A percentile compares a stretch with the other conserved stretches of the same genome.
phyloP scores from a whole-genome alignment of 176 grass and related monocot genomes.

The Alloteropsis semialata region DNA sequence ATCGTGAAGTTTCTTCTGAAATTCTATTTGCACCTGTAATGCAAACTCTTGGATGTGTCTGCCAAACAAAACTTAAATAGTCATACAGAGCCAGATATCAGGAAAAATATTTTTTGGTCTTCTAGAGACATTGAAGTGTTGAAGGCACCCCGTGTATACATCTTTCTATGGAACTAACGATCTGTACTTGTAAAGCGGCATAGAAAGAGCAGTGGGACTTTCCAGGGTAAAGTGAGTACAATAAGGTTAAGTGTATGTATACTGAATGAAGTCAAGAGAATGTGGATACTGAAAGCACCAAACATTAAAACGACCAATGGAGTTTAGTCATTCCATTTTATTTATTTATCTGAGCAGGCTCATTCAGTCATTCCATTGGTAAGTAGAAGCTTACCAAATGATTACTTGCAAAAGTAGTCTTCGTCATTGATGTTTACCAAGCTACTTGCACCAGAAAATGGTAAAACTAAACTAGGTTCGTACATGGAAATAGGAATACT shows the following conservation, averaged over 20 bases:
- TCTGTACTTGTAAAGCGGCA: not conserved
- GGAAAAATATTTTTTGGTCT: not conserved
- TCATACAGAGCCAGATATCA: not conserved
- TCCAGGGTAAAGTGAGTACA: not conserved
- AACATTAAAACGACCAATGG: not conserved
- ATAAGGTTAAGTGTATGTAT: not conserved
- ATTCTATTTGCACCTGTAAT: not conserved
- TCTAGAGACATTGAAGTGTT: not conserved
- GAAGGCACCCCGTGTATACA: no score
- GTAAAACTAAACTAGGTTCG: not conserved
- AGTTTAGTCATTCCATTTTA: not conserved
- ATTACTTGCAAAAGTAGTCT: not conserved
- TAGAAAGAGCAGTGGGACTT: not conserved
- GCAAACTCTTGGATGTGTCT: constrained; percentile 1
- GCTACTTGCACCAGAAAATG: not conserved
- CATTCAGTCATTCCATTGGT: not conserved
- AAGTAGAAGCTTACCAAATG: not conserved
- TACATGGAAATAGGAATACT: not conserved
- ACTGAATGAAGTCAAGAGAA: not conserved
- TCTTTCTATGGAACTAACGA: not conserved
- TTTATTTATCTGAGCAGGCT: no score
- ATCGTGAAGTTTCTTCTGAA: constrained; percentile 19
- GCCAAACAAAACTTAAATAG: not conserved
- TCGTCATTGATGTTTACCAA: not conserved
- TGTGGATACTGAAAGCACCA: not conserved